These are phyloP conservation scores for Irpex rosettiformis DNA, from an alignment of 1,284 basidiomycete genomes.

Conservation along the genomic window DNA sequence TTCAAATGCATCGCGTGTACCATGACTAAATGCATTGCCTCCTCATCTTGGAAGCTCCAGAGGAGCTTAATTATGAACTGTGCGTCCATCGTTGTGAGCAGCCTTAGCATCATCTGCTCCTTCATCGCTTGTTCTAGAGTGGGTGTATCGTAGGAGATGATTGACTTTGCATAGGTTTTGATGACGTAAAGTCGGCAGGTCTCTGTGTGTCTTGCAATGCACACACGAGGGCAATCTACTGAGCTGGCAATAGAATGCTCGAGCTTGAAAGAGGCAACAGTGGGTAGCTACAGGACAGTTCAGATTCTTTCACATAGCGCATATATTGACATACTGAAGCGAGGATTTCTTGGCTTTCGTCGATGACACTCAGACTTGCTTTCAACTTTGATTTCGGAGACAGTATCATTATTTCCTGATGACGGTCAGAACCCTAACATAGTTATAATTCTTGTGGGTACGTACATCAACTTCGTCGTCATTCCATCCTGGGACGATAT, in stretches of 20 bases:
- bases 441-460: constrained; percentile 18
- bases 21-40: constrained; percentile 56
- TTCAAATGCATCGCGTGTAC: constrained; percentile 25
- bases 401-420: constrained; percentile 15
- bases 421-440: constrained; percentile 18
- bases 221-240: neutral
- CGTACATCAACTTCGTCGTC: constrained; percentile 30
- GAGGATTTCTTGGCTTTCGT: constrained; percentile 2
- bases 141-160: constrained; percentile 44
- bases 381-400: constrained; percentile 7
- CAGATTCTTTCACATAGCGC: neutral
- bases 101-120: constrained; percentile 61
- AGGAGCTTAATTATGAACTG: constrained; percentile 61
- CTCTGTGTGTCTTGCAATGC: constrained; percentile 15
- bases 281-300: neutral
- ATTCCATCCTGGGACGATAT: constrained; percentile 26
- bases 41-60: constrained; percentile 64
- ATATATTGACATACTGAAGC: constrained; percentile 2
- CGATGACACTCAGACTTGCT: constrained; percentile 1
- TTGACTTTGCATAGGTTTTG: constrained; percentile 59
- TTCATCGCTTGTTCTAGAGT: constrained; percentile 40
- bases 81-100: constrained; percentile 43
- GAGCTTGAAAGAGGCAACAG: neutral
- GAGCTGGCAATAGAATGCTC: neutral
- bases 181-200: constrained; percentile 45